phyloP scores from a whole-genome alignment of 2,329 filamentous ascomycete species.

The Talaromyces piceae region DNA sequence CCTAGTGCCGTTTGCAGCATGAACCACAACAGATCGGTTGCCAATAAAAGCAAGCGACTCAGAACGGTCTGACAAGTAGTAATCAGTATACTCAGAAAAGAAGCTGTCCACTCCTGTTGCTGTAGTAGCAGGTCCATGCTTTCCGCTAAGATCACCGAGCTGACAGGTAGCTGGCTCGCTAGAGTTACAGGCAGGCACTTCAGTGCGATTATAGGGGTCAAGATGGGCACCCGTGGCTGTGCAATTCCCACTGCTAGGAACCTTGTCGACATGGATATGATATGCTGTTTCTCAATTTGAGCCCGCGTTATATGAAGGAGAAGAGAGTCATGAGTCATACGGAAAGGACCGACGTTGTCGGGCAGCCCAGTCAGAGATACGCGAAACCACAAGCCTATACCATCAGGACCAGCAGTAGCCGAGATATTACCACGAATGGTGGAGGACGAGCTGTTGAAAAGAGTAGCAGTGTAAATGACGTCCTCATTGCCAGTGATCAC shows the following conservation, averaged over 20 bases:
- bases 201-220: slow-evolving; percentile 61
- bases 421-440: slow-evolving; percentile 48
- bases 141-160: slow-evolving; percentile 69
- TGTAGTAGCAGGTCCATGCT: slow-evolving; percentile 54
- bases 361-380: slow-evolving; percentile 55
- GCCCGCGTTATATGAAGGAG: not conserved
- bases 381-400: slow-evolving; percentile 49
- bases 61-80: slow-evolving; percentile 41
- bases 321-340: slow-evolving; percentile 36
- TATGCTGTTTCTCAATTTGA: slow-evolving; percentile 43
- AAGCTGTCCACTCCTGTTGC: slow-evolving; percentile 33
- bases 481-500: slow-evolving; percentile 50
- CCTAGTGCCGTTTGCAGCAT: slow-evolving; percentile 45
- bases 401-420: slow-evolving; percentile 41
- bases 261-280: slow-evolving; percentile 62
- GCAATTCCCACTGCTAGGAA: slow-evolving; percentile 64
- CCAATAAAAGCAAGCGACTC: slow-evolving; percentile 44
- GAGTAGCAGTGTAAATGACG: slow-evolving; percentile 48
- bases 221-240: slow-evolving; percentile 60
- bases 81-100: slow-evolving; percentile 36
- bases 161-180: slow-evolving; percentile 58
- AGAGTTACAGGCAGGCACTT: slow-evolving; percentile 54
- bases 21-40: slow-evolving; percentile 48
- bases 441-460: slow-evolving; percentile 50
- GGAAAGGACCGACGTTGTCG: slow-evolving; percentile 46